Base-by-base conservation (phyloP, 2,329 filamentous ascomycete species). In the Monosporascus sp. region DNA sequence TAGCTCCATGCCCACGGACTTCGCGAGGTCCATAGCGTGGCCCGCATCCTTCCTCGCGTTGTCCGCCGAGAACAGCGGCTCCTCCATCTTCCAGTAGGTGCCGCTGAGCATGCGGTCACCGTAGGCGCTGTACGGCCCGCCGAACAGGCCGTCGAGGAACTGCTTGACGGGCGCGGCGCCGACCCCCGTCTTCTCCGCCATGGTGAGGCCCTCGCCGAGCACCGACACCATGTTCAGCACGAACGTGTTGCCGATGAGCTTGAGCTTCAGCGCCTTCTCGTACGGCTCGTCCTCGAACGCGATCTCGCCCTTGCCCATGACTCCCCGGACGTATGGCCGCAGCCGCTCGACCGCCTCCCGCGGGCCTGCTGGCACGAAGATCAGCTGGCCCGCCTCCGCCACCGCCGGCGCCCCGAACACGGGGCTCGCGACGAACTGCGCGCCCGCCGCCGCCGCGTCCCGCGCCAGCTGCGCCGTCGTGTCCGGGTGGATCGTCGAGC, bases 161-260 rank as follows among this genome's bases (percentile, higher is more conserved):
- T 83, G 69, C 67, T 92, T 84, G 55, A 96, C 70, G 38, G 84
- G 81, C 1, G 85, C 81, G 0, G 78, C 78, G 2, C 89, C 90
- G 3, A 96, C 73, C 0, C 90, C 90, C 0, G 81, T 79, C 70
- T 92, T 93, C 70, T 96, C 90, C 5, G 90, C 90, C 6, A 91
- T 72, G 1, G 87, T 83, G 65, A 93, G 81, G 6, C 85, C 88
- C 72, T 96, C 90, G 1, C 88, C 84, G 4, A 96, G 74, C 49
- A 89, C 80, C 65, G 91, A 87, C 24, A 92, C 81, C 80, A 92
- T 92, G 72, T 89, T 88, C 41, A 95, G 68, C 61, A 96, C 80
- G 67, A 96, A 92, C 0, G 88, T 89, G 70, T 96, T 96, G 53
- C 92, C 91, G 9, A 96, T 79, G 20, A 96, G 76, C 72, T 96